A percentile compares a stretch with the other conserved stretches of the same genome.
phyloP scores from a whole-genome alignment of 169 alveolate genomes.

The Plasmodium sp. region DNA sequence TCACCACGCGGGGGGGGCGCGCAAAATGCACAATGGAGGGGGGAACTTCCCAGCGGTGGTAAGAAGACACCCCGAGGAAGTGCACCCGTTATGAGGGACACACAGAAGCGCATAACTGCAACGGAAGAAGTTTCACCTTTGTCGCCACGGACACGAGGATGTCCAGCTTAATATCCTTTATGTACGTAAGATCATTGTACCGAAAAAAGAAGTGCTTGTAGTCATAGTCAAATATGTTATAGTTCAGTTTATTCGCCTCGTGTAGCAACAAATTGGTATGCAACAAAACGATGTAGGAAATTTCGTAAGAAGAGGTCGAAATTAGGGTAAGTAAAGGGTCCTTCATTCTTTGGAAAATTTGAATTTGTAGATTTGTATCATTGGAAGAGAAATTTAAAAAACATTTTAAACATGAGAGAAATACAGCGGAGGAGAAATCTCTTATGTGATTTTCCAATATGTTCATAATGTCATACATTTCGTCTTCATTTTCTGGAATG shows the following conservation, averaged over 20 bases:
- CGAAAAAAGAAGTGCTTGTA: conserved; percentile 85
- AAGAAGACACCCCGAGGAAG: not conserved
- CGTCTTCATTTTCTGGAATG: conserved; percentile 94
- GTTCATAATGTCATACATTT: conserved; percentile 97
- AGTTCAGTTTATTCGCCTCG: conserved; percentile 65
- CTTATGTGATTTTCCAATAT: conserved; percentile 95
- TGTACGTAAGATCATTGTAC: conserved; percentile 89
- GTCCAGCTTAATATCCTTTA: conserved; percentile 86
- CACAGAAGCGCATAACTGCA: not conserved
- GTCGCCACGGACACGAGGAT: conserved; percentile 85
- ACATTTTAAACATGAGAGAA: conserved; percentile 92
- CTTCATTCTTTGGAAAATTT: conserved; percentile 83
- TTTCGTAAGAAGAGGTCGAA: conserved; percentile 84
- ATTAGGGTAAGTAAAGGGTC: conserved; percentile 88
- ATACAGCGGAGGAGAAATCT: conserved; percentile 95
- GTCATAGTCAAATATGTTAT: conserved; percentile 79
- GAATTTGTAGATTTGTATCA: conserved; percentile 81
- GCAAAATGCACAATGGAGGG: not conserved
- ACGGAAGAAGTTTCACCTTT: conserved; percentile 72
- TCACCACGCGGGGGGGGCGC: not conserved
- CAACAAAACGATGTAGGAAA: conserved; percentile 84
- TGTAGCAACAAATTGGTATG: conserved; percentile 77
- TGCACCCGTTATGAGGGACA: not conserved
- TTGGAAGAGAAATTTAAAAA: conserved; percentile 84
- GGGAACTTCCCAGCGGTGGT: not conserved